Conservation (phyloP, 192 early-diverging fungal species). For the Entomortierella lignicola region DNA sequence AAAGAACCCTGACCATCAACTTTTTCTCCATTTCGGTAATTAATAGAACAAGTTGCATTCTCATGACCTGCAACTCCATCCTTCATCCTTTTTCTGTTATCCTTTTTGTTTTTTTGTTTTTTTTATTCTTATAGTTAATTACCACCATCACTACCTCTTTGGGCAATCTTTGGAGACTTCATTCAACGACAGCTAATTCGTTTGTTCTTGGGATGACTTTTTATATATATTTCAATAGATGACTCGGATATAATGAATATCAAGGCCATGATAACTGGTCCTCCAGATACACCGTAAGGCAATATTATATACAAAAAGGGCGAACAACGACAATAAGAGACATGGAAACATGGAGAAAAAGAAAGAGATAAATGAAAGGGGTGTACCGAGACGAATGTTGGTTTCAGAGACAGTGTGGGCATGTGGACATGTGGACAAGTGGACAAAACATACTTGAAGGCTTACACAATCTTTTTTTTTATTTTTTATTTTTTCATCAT, state of each 20-base stretch:
- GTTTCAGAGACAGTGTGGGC: constrained; percentile 3
- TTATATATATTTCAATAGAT: constrained; percentile 14
- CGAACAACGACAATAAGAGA: not conserved
- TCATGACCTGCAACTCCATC: no score
- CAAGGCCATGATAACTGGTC: constrained; percentile 71
- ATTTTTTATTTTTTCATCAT: not conserved
- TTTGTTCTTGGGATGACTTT: no score
- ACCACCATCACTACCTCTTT: not conserved
- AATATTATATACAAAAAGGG: not conserved
- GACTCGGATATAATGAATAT: constrained; percentile 72
- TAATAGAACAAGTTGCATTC: no score
- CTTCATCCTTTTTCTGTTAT: no score
- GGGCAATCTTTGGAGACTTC: not conserved
- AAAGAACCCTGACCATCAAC: constrained; percentile 52
- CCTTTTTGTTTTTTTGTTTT: no score
- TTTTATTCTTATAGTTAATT: not conserved
- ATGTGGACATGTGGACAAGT: not conserved
- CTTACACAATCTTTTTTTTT: constrained; percentile 1
- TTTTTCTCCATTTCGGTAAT: constrained; percentile 48
- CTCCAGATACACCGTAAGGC: constrained; percentile 67
- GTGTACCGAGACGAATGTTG: not conserved
- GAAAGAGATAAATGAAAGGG: not conserved
- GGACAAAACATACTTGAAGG: no score
- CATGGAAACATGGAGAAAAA: not conserved
- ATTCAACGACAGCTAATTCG: no score